phyloP scores from a whole-genome alignment of 108 stramenopile species.

The Phaeodactylum tricornutum region DNA sequence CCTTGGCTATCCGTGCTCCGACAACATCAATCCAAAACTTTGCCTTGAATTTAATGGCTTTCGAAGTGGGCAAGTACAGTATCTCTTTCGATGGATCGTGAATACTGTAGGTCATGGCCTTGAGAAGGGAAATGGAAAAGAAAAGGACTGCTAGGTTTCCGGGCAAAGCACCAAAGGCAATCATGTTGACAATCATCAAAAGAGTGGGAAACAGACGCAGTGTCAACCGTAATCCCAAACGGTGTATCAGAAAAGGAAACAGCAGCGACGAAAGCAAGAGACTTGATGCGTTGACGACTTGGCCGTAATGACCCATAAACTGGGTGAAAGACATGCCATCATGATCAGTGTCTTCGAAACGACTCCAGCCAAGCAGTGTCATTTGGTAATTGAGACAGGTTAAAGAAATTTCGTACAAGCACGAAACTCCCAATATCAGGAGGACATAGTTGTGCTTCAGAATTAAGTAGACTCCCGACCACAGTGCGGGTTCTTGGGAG shows the following conservation, averaged over 20 bases:
- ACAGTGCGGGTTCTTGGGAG: background rate
- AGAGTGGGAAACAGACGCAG: conserved; percentile 82
- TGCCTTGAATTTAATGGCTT: conserved; percentile 73
- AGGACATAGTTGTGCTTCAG: conserved; percentile 80
- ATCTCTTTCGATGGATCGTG: conserved; percentile 92
- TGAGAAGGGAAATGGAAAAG: conserved; percentile 68
- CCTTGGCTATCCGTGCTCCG: conserved; percentile 76
- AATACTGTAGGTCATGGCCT: conserved; percentile 88
- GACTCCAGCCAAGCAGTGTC: conserved; percentile 84
- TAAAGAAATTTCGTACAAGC: conserved; percentile 89
- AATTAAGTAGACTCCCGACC: conserved; percentile 73
- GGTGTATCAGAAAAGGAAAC: conserved; percentile 68
- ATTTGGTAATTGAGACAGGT: conserved; percentile 95
- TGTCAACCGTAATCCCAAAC: conserved; percentile 58
- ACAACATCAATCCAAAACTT: conserved; percentile 91
- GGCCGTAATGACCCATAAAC: conserved; percentile 90
- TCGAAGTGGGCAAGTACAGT: conserved; percentile 84
- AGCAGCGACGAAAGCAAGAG: conserved; percentile 69
- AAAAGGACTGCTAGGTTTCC: conserved; percentile 75
- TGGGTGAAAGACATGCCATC: conserved; percentile 49
- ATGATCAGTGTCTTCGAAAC: conserved; percentile 24
- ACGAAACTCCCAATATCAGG: conserved; percentile 86
- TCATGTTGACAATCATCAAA: conserved; percentile 50
- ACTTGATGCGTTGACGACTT: conserved; percentile 78
- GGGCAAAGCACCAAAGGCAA: conserved; percentile 64